Conservation (phyloP, 83 land plant genomes). For the Diphasiastrum complanatum region DNA sequence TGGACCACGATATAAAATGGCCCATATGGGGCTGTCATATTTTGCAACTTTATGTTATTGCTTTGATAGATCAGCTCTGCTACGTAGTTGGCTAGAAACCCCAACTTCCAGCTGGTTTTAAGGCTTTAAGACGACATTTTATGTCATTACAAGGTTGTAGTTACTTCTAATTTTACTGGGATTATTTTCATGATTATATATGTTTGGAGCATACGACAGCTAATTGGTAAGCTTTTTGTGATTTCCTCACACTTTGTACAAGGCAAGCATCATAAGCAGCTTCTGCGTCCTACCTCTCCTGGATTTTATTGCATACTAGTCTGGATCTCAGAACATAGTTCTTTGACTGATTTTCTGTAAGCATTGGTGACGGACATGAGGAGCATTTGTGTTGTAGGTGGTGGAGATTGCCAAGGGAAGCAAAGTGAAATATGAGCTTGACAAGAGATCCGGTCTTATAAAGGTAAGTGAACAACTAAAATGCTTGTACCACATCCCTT, state of each 20-base stretch:
- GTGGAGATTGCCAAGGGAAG: constrained; percentile 73
- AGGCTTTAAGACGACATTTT: no score
- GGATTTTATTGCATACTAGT: neutral
- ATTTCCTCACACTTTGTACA: neutral
- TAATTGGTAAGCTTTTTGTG: no score
- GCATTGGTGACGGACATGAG: neutral
- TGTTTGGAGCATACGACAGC: no score
- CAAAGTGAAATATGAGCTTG: constrained; percentile 80
- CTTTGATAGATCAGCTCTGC: no score
- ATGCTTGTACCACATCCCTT: neutral
- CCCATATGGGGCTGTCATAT: no score
- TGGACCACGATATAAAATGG: no score
- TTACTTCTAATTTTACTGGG: no score
- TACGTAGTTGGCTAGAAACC: no score
- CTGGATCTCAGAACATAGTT: neutral
- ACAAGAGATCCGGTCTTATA: constrained; percentile 69
- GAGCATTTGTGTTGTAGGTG: constrained; percentile 44
- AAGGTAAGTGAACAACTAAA: constrained; percentile 32
- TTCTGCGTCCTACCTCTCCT: neutral
- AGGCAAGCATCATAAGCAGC: neutral
- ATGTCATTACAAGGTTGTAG: no score
- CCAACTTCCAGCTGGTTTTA: no score
- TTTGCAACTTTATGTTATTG: no score
- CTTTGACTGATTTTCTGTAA: neutral
- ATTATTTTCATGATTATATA: no score